phyloP scores from a whole-genome alignment of 176 grass and related monocot species.

The Juncus inflexus region DNA sequence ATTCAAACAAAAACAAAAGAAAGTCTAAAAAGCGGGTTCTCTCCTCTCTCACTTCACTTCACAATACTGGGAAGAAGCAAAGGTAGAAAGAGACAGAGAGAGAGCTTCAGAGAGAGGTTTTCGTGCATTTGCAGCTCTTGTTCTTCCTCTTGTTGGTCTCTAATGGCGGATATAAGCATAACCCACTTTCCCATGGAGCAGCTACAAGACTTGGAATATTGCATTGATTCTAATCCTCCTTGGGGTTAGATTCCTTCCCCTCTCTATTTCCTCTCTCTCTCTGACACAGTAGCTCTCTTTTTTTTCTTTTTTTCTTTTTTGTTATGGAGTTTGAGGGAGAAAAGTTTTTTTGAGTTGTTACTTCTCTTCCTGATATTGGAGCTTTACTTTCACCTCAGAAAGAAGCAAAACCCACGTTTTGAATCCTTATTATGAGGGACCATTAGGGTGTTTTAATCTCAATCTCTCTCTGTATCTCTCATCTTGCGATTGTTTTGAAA shows the following conservation, averaged over 20 bases:
- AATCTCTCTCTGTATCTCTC: too few relatives aligned
- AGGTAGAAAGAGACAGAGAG: slow-evolving; percentile 1
- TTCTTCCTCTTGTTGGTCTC: not conserved
- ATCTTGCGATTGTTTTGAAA: not conserved
- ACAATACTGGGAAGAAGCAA: not conserved
- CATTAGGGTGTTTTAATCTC: too few relatives aligned
- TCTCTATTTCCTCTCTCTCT: not conserved
- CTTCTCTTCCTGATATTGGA: not conserved
- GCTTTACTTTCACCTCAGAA: too few relatives aligned
- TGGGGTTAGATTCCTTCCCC: slow-evolving; percentile 33
- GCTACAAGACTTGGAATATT: slow-evolving; percentile 53
- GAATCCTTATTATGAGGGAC: too few relatives aligned
- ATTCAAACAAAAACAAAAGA: slow-evolving; percentile 23
- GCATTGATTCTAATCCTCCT: slow-evolving; percentile 51
- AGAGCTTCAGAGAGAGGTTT: slow-evolving; percentile 20
- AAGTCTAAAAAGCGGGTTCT: slow-evolving; percentile 16
- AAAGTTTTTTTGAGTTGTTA: slow-evolving; percentile 1
- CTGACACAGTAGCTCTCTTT: not conserved
- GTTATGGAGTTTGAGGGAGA: not conserved
- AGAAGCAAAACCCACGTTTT: too few relatives aligned
- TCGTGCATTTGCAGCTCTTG: not conserved
- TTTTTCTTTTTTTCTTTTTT: slow-evolving; percentile 21
- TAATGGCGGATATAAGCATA: slow-evolving; percentile 36
- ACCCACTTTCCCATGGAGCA: slow-evolving; percentile 55
- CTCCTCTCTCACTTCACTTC: not conserved